Evolutionary conservation across 2,329 filamentous ascomycete genomes (phyloP), one percentile per base, ranked within the genome.

Genomic region (Niveomyces coronatus): DNA sequence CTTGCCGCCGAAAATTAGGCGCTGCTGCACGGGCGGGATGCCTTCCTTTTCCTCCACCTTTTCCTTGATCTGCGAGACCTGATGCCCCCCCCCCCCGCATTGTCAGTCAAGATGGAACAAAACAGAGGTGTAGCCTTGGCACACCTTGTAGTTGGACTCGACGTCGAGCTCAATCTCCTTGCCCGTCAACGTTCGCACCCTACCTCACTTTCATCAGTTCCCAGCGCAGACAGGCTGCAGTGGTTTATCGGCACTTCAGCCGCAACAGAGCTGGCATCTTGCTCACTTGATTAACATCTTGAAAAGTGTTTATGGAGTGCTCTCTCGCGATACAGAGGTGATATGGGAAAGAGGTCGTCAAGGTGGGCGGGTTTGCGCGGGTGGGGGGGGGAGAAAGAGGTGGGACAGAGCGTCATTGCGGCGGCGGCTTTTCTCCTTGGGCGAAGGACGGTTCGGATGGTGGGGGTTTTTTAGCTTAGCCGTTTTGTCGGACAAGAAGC

Each of bases 91-190:
- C 3, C 22, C 5, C 33, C 14, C 15, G 31, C 17, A 16, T 17
- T 7, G 13, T n/a, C n/a, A 26, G 11, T n/a, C 14, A 28, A 13
- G 9, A 8, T 15, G 27, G 16, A 24, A 34, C 22, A 17, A 9
- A 5, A 18, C 17, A 16, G 8, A 6, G 5, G 9, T 9, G 4
- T 4, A n/a, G 5, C 7, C 7, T 29, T 9, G n/a, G 37, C 56
- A 51, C 64, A 93, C 88, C 75, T 88, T 94, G 74, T 94, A 94
- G 55, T 86, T 81, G 37, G 78, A 72, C 70, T 96, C 91, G 58
- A 98, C 94, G 57, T 96, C 88, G 53, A 98, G 79, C 72, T 96
- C 89, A 61, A 96, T 96, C 68, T 98, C 87, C 71, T 96, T 96
- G 57, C 91, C 91, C 47, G 91, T 96, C 47, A 98, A 79, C 46